A percentile compares a stretch with the other conserved stretches of the same genome.
phyloP scores from a whole-genome alignment of 805 yeast species.

The Cyberlindnera lachancei region DNA sequence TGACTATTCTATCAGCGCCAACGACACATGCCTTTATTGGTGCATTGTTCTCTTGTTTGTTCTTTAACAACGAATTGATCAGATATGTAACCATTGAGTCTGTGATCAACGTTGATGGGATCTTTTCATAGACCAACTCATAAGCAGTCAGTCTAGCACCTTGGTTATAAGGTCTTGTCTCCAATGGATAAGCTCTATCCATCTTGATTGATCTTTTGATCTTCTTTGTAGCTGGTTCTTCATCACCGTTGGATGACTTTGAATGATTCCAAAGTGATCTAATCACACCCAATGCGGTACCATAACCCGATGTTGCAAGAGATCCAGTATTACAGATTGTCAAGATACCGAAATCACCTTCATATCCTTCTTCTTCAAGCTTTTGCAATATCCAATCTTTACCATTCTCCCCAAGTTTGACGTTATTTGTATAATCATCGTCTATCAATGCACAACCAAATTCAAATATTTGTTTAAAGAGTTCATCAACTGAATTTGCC shows the following conservation, averaged over 20 bases:
- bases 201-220: conserved; percentile 38
- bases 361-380: conserved; percentile 39
- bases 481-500: conserved; percentile 17
- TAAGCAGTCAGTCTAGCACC: conserved; percentile 91
- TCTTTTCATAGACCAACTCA: conserved; percentile 76
- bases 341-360: conserved; percentile 69
- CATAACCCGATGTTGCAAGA: conserved; percentile 94
- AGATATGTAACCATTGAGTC: conserved; percentile 89
- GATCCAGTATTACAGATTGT: conserved; percentile 97
- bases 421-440: conserved; percentile 74
- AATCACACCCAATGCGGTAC: conserved; percentile 91
- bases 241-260: conserved; percentile 11
- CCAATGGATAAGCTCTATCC: conserved; percentile 76
- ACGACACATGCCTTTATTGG: conserved; percentile 84
- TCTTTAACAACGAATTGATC: conserved; percentile 40
- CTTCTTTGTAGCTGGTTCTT: conserved; percentile 22
- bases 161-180: conserved; percentile 94
- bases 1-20: conserved; percentile 87
- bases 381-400: conserved; percentile 50
- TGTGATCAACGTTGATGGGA: conserved; percentile 83
- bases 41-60: conserved; percentile 27
- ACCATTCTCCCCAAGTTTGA: conserved; percentile 75
- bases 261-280: conserved; percentile 56
- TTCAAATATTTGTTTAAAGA: conserved; percentile 28
- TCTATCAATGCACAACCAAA: conserved; percentile 54